Evolutionary conservation across 768 basidiomycete species (phyloP).

Genomic region (Rhodotorula kratochvilovae): DNA sequence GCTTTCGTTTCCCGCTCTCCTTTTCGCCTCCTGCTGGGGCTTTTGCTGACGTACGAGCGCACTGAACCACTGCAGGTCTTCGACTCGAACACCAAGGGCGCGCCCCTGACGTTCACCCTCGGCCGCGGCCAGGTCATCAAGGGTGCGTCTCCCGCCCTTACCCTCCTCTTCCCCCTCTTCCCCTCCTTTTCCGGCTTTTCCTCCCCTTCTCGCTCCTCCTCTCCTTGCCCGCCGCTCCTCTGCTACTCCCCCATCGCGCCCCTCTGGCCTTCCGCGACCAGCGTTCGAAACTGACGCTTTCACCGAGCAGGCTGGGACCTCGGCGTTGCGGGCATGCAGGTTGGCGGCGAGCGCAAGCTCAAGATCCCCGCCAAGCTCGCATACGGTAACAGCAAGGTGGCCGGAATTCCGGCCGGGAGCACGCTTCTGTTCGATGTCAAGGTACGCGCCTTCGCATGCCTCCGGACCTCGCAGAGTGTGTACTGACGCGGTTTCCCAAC

Average conservation of each 20-base stretch:
- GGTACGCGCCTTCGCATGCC: neutral
- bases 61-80: conserved; percentile 54
- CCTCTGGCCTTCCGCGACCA: too few relatives aligned
- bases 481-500: too few relatives aligned
- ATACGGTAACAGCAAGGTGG: conserved; percentile 57
- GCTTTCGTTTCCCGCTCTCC: neutral
- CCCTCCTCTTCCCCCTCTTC: neutral
- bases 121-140: conserved; percentile 86
- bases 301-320: conserved; percentile 59
- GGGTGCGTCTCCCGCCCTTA: neutral
- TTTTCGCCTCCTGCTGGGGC: too few relatives aligned
- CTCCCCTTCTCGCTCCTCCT: neutral
- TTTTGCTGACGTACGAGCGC: too few relatives aligned
- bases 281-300: neutral
- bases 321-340: conserved; percentile 86
- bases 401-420: conserved; percentile 21
- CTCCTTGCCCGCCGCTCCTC: too few relatives aligned
- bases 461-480: neutral
- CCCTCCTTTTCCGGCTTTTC: neutral
- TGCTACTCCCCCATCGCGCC: too few relatives aligned
- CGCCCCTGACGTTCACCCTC: conserved; percentile 65
- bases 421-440: conserved; percentile 23
- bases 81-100: conserved; percentile 76
- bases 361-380: conserved; percentile 56
- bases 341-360: conserved; percentile 74